Evolutionary conservation across 192 early-diverging fungal species (phyloP), one percentile per base, ranked within the genome.

Genomic region (Coemansia sp.): DNA sequence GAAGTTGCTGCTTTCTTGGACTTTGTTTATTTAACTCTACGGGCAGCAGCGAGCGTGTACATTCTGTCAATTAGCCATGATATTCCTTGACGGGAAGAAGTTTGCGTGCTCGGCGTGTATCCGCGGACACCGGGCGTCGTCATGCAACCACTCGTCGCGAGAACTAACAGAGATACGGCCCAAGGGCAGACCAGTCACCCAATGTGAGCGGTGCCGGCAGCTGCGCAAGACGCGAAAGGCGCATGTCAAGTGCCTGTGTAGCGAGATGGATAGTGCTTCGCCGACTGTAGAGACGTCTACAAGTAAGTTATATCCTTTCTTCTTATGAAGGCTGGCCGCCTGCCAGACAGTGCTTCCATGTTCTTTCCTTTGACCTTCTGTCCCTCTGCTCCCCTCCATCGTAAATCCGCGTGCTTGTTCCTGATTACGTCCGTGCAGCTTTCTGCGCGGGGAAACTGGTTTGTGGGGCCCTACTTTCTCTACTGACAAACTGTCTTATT

Each of bases 241-340:
- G 15, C 87, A 87, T 63, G 87, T 86, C 7, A 88, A 88, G 62
- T 91, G 90, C 48, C 83, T 83, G 27, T 91, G 90, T 62, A 70
- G 72, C 11, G 68, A 81, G 61, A 40, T 69, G 32, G 56, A 53
- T 37, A 53, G 35, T 18, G 52, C 52, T 19, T 53, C 52, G 32
- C 52, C 26, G 21, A 37, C 42, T 2, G 55, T 24, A 32, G 32
- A 40, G 17, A 27, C 46, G 32, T 32, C 27, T 35, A 53, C 52
- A 35, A 53, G 59, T 63, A 63, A 54, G 61, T 63, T 18, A 8
- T 18, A 22, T 57, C 21, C 26, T 19, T 50, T 35, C 19, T n/a
- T 21, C 38, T 37, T 33, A n/a, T 38, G 54, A 36, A 35, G 15
- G 35, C n/a, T 22, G 7, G 19, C 9, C 32, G 9, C 8, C 29